These are phyloP conservation scores for Penicillium subrubescens DNA, from an alignment of 495 filamentous ascomycete genomes.

Conservation along the genomic window DNA sequence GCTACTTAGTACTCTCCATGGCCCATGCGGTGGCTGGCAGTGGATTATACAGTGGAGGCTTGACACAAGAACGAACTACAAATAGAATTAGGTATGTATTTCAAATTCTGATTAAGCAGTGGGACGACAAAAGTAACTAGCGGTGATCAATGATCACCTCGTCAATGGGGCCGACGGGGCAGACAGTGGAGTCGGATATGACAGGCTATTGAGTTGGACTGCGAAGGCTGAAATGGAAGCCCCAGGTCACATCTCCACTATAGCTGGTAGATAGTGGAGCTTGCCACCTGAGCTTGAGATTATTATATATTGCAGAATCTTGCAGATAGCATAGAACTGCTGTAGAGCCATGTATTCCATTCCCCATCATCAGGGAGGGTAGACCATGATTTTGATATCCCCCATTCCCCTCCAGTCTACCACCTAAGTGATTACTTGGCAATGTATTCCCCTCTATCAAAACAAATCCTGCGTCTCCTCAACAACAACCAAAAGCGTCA, in stretches of 20 bases:
- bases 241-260: not conserved
- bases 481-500: constrained; percentile 18
- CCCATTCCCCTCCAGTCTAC: not conserved
- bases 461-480: constrained; percentile 22
- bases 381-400: not conserved
- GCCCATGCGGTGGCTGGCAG: constrained; percentile 14
- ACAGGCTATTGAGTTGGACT: not conserved
- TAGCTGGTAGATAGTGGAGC: not conserved
- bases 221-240: not conserved
- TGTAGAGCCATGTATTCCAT: too few relatives aligned
- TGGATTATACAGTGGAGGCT: not conserved
- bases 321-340: too few relatives aligned
- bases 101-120: not conserved
- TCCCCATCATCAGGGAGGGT: not conserved
- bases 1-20: constrained; percentile 14
- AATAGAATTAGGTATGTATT: not conserved
- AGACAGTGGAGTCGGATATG: constrained; percentile 7
- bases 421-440: too few relatives aligned
- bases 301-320: not conserved
- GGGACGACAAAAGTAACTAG: not conserved
- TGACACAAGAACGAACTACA: not conserved
- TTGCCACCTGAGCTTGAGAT: not conserved
- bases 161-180: not conserved
- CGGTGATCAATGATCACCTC: constrained; percentile 8
- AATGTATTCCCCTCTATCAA: not conserved